Percentiles rank a stretch among this genome's conserved stretches.
Conservation (phyloP, 257 asterid species). For the Perilla frutescens region DNA sequence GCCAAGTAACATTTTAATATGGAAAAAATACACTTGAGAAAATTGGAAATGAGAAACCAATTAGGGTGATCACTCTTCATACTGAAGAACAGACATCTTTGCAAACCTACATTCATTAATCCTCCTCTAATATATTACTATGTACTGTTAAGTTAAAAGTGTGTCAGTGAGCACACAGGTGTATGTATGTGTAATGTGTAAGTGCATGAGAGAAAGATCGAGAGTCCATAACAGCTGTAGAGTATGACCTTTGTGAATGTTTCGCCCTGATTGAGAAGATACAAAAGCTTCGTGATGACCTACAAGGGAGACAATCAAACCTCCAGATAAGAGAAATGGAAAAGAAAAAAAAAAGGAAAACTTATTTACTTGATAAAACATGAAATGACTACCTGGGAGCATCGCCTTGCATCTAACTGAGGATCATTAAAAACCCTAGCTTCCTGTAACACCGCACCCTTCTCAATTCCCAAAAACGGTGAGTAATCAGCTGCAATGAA, state of each 20-base stretch:
- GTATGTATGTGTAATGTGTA: not conserved
- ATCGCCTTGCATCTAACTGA: constrained; percentile 94
- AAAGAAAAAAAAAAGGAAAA: not conserved
- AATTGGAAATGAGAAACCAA: constrained; percentile 9
- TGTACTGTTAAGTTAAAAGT: not conserved
- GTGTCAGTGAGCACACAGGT: not conserved
- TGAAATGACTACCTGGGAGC: constrained; percentile 71
- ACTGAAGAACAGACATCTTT: not conserved
- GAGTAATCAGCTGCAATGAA: constrained; percentile 76
- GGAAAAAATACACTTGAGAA: not conserved
- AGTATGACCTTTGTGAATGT: constrained; percentile 71
- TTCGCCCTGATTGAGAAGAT: constrained; percentile 98
- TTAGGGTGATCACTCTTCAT: not conserved
- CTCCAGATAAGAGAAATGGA: constrained; percentile 5
- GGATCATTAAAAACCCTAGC: constrained; percentile 99
- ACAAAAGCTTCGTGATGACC: constrained; percentile 98
- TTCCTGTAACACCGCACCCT: constrained; percentile 99
- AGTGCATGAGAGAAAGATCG: constrained; percentile 25
- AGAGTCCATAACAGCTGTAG: constrained; percentile 17
- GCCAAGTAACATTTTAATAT: constrained; percentile 16
- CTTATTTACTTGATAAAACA: not conserved
- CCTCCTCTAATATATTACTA: not conserved
- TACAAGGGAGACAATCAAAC: constrained; percentile 36
- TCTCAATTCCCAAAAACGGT: constrained; percentile 96
- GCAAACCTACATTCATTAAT: not conserved